These are phyloP conservation scores for Calonectria henricotiae DNA, from an alignment of 2,329 filamentous ascomycete species.

Conservation along the genomic window DNA sequence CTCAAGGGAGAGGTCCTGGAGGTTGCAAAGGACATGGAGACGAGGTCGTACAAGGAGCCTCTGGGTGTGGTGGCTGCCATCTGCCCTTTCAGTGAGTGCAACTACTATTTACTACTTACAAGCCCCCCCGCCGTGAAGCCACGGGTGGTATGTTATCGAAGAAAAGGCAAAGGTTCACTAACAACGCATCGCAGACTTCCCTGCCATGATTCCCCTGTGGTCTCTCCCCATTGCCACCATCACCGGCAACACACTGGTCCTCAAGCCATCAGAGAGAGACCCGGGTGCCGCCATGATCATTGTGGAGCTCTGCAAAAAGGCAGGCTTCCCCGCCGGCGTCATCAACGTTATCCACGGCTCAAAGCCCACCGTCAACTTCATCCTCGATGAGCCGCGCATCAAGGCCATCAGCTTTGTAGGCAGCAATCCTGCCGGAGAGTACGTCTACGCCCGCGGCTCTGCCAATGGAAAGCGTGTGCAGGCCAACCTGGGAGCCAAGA, in stretches of 20 bases:
- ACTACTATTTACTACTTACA: background rate
- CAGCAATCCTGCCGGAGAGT: slow-evolving; percentile 79
- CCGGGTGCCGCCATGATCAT: slow-evolving; percentile 86
- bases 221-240: slow-evolving; percentile 85
- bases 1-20: slow-evolving; percentile 83
- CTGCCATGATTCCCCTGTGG: slow-evolving; percentile 89
- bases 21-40: slow-evolving; percentile 89
- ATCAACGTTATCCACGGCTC: slow-evolving; percentile 78
- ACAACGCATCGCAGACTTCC: slow-evolving; percentile 73
- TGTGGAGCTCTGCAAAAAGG: slow-evolving; percentile 81
- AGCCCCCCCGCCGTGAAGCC: background rate
- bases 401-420: slow-evolving; percentile 81
- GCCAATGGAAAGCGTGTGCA: slow-evolving; percentile 80
- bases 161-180: background rate
- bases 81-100: slow-evolving; percentile 79
- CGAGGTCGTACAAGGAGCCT: slow-evolving; percentile 82
- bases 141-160: background rate
- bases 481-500: slow-evolving; percentile 80
- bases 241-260: slow-evolving; percentile 82
- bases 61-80: slow-evolving; percentile 84
- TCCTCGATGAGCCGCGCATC: slow-evolving; percentile 78
- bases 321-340: slow-evolving; percentile 83
- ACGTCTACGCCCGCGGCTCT: slow-evolving; percentile 78
- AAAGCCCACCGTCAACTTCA: slow-evolving; percentile 78
- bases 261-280: slow-evolving; percentile 86